These are phyloP conservation scores for Syzygium syzygioides DNA, from an alignment of 441 rosid species.

Conservation along the genomic window DNA sequence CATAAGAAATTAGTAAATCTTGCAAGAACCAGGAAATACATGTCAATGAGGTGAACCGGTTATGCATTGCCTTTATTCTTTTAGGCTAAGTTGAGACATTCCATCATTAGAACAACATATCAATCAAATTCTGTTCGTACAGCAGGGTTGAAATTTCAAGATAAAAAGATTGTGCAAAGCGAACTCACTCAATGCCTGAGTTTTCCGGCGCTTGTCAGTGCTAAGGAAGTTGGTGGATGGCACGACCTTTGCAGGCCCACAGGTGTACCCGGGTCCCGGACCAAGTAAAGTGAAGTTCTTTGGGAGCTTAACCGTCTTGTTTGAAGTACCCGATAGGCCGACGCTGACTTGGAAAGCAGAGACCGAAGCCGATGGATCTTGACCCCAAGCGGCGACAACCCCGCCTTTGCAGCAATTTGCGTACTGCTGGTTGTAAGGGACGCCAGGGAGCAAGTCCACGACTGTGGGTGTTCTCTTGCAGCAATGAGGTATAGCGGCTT, in stretches of 20 bases:
- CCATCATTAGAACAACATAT: background rate
- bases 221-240: constrained; percentile 56
- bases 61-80: background rate
- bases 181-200: constrained; percentile 72
- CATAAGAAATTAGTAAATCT: background rate
- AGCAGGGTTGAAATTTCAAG: background rate
- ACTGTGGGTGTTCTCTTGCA: constrained; percentile 70
- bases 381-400: constrained; percentile 68
- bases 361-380: constrained; percentile 58
- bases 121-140: background rate
- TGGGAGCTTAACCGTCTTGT: constrained; percentile 79
- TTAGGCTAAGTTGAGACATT: background rate
- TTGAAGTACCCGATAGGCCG: constrained; percentile 68
- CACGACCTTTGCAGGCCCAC: constrained; percentile 74
- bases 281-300: constrained; percentile 81
- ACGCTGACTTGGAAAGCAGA: constrained; percentile 69
- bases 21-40: background rate
- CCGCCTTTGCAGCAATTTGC: constrained; percentile 92
- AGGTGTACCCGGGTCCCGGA: constrained; percentile 86
- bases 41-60: background rate
- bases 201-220: constrained; percentile 47
- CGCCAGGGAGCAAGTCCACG: constrained; percentile 69
- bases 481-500: constrained; percentile 70
- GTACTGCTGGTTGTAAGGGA: constrained; percentile 68
- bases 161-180: background rate